These are phyloP conservation scores for Botrytis fragariae DNA, from an alignment of 2,329 filamentous ascomycete genomes.

Conservation along the genomic window DNA sequence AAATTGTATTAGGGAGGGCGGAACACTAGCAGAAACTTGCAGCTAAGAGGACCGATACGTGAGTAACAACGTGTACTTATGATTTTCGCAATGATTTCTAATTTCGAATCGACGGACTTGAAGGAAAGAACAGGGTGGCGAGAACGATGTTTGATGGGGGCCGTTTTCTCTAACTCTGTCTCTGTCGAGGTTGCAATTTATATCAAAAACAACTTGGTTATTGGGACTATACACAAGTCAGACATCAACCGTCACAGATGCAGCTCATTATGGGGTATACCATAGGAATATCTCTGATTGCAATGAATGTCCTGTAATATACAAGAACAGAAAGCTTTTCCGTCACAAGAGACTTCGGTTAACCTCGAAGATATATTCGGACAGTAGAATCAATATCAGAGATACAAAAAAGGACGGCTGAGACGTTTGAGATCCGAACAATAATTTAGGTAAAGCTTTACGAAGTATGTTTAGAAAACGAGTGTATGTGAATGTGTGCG, in stretches of 20 bases:
- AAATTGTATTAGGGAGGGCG: background rate
- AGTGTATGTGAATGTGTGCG: slow-evolving; percentile 14
- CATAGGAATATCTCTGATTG: background rate
- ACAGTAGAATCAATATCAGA: background rate
- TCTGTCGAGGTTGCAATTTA: background rate
- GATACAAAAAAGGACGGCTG: background rate
- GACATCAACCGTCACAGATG: background rate
- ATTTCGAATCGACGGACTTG: too few relatives aligned
- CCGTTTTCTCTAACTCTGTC: background rate
- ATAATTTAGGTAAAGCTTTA: background rate
- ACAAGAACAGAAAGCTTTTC: slow-evolving; percentile 1
- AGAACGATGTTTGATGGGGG: background rate
- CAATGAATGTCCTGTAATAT: background rate
- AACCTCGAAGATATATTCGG: background rate
- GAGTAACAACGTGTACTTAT: background rate
- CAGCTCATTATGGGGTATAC: background rate
- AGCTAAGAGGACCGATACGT: background rate
- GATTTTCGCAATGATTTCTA: background rate
- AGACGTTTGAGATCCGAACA: background rate
- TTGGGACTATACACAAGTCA: background rate
- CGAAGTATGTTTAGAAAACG: slow-evolving; percentile 14
- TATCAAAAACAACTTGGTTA: background rate
- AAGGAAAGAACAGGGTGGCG: background rate
- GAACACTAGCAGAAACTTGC: background rate
- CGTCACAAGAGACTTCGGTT: background rate